Base-by-base conservation (phyloP, 371 early-diverging fungal species). In the Circinella minor region DNA sequence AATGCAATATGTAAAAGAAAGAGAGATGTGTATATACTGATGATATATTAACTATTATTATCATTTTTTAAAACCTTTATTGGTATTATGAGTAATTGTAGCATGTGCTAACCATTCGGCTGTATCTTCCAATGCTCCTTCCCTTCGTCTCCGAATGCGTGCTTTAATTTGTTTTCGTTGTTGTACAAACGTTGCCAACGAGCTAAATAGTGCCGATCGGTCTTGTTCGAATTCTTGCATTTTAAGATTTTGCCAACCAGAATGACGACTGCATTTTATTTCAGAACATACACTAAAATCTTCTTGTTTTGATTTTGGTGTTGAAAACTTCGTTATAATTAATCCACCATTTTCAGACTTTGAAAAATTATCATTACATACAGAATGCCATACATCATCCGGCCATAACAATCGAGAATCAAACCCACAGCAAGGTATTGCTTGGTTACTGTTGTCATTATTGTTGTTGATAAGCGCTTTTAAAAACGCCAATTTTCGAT, bases 151-250 rank as follows among this genome's bases (percentile, higher is more conserved):
- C 62, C 78, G 76, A 78, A 81, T 84, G 18, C 82, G 74, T 8
- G 74, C 73, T 49, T 81, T 81, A 18, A 80, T 77, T 38, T 81
- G 79, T 18, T 82, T 80, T 11, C 80, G 68, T 61, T 81, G 80
- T 54, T 75, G 60, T 64, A 73, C 78, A 14, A 79, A 66, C 71
- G 76, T 73, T n/a, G 73, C 69, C 60, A 81, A 63, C 6, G 77
- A 69, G 15, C 65, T 67, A 49, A 81, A 76, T 34, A 80, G 76
- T 55, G 79, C 77, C 1, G 72, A 68, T 20, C 82, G 75, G 63
- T 88, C 89, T 67, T 85, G 85, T 46, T 86, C 89, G 39, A 88
- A 70, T 64, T 88, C 89, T 43, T 80, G 69, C 6, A 71, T 65
- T 36, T 86, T 85, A 18, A 84, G 71, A 47, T 83, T 82, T 54